Evolutionary conservation across 345 rosid species (phyloP).

Genomic region (Eucalyptus pauciflora): DNA sequence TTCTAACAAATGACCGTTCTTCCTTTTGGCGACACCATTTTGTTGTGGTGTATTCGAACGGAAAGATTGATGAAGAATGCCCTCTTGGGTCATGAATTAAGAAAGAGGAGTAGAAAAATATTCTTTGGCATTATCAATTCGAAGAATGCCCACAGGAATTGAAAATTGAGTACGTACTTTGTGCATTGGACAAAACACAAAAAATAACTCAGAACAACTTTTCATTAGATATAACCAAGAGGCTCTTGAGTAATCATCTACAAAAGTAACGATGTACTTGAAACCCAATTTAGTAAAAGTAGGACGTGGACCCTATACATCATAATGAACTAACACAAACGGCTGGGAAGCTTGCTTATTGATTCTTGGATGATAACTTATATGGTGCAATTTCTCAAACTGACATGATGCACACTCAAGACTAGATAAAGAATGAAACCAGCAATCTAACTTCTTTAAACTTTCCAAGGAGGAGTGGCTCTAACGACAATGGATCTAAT

Average conservation of each 20-base stretch:
- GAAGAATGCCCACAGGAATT: background rate
- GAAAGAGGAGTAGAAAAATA: background rate
- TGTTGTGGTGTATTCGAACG: background rate
- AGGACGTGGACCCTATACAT: too few species aligned
- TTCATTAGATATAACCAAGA: background rate
- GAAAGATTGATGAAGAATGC: background rate
- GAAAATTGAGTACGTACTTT: background rate
- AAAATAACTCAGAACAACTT: too few species aligned
- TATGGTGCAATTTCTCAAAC: too few species aligned
- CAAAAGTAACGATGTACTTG: background rate
- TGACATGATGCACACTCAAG: too few species aligned
- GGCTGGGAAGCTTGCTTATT: too few species aligned
- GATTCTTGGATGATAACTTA: too few species aligned
- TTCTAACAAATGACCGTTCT: background rate
- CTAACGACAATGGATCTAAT: too few species aligned
- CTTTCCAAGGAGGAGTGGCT: too few species aligned
- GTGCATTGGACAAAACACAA: background rate
- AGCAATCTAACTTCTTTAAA: too few species aligned
- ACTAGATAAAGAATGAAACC: too few species aligned
- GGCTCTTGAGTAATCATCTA: background rate
- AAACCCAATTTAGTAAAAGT: too few species aligned
- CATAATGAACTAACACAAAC: too few species aligned
- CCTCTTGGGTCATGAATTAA: background rate
- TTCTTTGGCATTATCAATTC: background rate
- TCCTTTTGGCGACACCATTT: background rate